Percentiles rank a stretch among this genome's conserved stretches.
These are phyloP conservation scores for Trichoderma koningiopsis DNA, from an alignment of 2,329 filamentous ascomycete species.

Conservation along the genomic window DNA sequence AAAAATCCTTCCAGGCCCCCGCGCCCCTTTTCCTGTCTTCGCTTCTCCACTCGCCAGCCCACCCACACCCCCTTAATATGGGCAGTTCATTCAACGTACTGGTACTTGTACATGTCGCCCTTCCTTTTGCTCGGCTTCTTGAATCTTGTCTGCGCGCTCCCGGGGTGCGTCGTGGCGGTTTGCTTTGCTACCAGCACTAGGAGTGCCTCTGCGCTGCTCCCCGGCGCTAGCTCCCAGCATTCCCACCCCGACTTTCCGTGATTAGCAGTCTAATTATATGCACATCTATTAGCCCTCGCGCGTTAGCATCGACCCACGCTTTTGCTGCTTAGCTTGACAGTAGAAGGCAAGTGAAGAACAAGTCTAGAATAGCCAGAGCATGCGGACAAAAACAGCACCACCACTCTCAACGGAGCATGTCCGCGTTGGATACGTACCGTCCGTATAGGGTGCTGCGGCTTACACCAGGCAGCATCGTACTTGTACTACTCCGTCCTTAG, in stretches of 20 bases:
- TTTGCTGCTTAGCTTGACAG: background rate
- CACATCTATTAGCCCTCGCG: slow-evolving; percentile 4
- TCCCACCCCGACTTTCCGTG: background rate
- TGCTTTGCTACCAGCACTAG: slow-evolving; percentile 7
- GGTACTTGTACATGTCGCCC: slow-evolving; percentile 3
- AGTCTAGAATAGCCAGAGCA: slow-evolving; percentile 1
- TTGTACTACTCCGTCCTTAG: background rate
- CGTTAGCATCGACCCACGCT: slow-evolving; percentile 13
- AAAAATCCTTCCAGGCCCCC: slow-evolving; percentile 11
- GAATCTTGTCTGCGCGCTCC: slow-evolving; percentile 1
- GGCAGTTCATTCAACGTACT: slow-evolving; percentile 15
- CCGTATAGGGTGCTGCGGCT: background rate
- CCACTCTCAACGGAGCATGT: background rate
- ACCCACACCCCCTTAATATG: slow-evolving; percentile 23
- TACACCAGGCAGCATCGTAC: background rate
- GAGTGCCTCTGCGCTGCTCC: background rate
- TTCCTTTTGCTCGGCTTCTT: slow-evolving; percentile 7
- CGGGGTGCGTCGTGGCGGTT: slow-evolving; percentile 14
- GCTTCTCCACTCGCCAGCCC: slow-evolving; percentile 8
- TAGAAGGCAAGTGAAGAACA: slow-evolving; percentile 6
- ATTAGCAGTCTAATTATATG: background rate
- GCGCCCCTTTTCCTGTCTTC: slow-evolving; percentile 8
- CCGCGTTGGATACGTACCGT: background rate
- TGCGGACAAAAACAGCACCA: background rate
- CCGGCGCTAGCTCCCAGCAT: background rate